A percentile compares a stretch with the other conserved stretches of the same genome.
These are phyloP conservation scores for Gastrolobium bilobum DNA, from an alignment of 306 rosid genomes.

Conservation along the genomic window DNA sequence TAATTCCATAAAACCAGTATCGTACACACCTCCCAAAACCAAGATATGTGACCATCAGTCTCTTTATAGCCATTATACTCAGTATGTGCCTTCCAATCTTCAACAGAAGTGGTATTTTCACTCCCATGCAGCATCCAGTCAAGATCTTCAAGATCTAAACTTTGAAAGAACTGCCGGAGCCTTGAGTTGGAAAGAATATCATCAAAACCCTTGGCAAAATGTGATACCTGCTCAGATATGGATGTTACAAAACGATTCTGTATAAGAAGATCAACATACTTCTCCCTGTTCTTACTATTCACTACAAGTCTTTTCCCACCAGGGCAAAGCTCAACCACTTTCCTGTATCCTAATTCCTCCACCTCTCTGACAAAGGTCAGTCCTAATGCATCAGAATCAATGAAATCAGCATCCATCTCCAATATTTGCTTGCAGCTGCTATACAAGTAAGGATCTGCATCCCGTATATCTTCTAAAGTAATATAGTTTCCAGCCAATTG, in stretches of 20 bases:
- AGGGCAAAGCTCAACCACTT: slow-evolving; percentile 76
- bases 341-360: slow-evolving; percentile 78
- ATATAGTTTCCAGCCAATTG: slow-evolving; percentile 81
- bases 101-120: slow-evolving; percentile 70
- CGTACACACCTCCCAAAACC: slow-evolving; percentile 93
- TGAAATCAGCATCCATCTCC: slow-evolving; percentile 75
- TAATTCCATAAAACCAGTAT: slow-evolving; percentile 45
- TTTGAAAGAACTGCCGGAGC: slow-evolving; percentile 57
- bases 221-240: slow-evolving; percentile 75
- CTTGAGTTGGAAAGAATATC: slow-evolving; percentile 66
- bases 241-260: slow-evolving; percentile 75
- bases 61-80: slow-evolving; percentile 82
- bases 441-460: slow-evolving; percentile 84
- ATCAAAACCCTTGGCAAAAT: slow-evolving; percentile 78
- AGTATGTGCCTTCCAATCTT: slow-evolving; percentile 92
- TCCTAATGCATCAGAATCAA: slow-evolving; percentile 91
- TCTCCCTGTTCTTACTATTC: slow-evolving; percentile 75
- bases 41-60: slow-evolving; percentile 75
- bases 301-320: slow-evolving; percentile 76
- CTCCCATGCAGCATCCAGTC: slow-evolving; percentile 90
- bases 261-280: slow-evolving; percentile 79
- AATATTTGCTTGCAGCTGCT: slow-evolving; percentile 84
- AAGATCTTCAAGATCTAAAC: slow-evolving; percentile 84
- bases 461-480: slow-evolving; percentile 79
- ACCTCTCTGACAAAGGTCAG: slow-evolving; percentile 85